Conservation (phyloP, 108 stramenopile genomes). For the Discostella stelligeroides region DNA sequence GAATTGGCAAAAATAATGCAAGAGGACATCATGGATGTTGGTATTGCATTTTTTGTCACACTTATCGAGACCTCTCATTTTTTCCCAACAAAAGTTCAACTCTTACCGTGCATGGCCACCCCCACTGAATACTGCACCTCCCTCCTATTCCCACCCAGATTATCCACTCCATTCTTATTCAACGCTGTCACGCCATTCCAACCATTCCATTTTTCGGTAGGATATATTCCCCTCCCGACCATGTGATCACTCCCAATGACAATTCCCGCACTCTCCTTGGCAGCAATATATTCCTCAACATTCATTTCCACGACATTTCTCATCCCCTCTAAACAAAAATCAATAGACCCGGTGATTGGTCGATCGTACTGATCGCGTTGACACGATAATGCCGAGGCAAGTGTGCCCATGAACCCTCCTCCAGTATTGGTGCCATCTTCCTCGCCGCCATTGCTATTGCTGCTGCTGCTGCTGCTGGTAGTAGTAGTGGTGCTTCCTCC, state of each 20-base stretch:
- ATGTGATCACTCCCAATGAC: neutral
- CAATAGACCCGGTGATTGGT: conserved; percentile 77
- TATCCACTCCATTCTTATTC: neutral
- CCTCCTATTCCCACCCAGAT: conserved; percentile 12
- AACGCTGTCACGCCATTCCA: conserved; percentile 18
- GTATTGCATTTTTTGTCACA: no score
- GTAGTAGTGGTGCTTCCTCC: conserved; percentile 9
- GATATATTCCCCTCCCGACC: conserved; percentile 1
- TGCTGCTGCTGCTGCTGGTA: no score
- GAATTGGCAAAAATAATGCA: conserved; percentile 30
- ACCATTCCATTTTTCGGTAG: conserved; percentile 32
- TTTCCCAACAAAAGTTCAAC: no score
- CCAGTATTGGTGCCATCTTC: neutral
- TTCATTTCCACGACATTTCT: conserved; percentile 29
- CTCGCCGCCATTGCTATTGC: neutral
- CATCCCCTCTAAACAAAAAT: conserved; percentile 66
- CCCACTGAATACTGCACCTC: conserved; percentile 43
- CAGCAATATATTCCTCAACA: conserved; percentile 76
- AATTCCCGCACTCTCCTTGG: conserved; percentile 20
- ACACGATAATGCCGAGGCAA: conserved; percentile 48
- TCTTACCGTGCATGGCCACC: conserved; percentile 49
- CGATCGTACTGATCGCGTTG: conserved; percentile 64
- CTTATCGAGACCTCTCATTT: no score
- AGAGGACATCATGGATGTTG: no score
- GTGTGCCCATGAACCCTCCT: conserved; percentile 30